These are phyloP conservation scores for Yamadazyma spencermartinsiae DNA, from an alignment of 1,139 yeast genomes.

Conservation along the genomic window DNA sequence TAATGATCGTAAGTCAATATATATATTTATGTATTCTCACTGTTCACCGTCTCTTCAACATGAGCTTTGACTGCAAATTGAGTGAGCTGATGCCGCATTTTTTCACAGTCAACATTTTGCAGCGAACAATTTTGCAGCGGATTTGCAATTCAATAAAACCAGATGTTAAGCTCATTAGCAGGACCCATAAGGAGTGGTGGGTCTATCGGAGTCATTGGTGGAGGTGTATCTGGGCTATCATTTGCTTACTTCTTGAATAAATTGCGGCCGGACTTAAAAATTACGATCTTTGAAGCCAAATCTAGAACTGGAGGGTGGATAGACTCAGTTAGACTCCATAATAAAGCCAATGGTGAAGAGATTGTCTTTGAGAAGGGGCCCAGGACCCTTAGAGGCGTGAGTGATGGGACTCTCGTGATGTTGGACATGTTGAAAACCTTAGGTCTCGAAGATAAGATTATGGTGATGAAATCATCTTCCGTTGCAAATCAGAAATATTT, in stretches of 20 bases:
- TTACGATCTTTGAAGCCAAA: constrained; percentile 61
- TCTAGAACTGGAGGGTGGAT: constrained; percentile 79
- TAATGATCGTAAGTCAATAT: no score
- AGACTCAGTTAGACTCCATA: constrained; percentile 38
- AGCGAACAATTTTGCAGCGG: no score
- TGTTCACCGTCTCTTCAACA: no score
- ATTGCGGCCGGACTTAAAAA: constrained; percentile 67
- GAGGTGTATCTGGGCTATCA: constrained; percentile 85
- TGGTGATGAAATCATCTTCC: constrained; percentile 49
- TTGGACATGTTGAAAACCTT: constrained; percentile 56
- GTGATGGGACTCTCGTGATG: constrained; percentile 62
- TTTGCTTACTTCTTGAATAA: constrained; percentile 71
- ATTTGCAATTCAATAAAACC: constrained; percentile 9
- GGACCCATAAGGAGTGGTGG: constrained; percentile 21
- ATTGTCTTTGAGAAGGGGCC: constrained; percentile 70
- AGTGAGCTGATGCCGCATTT: neutral
- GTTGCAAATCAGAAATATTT: constrained; percentile 65
- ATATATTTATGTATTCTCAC: no score
- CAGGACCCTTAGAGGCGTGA: constrained; percentile 68
- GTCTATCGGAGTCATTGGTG: constrained; percentile 71
- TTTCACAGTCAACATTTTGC: no score
- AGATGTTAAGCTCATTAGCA: neutral
- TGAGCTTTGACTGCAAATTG: no score
- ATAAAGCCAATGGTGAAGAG: constrained; percentile 10
- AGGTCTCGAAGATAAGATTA: constrained; percentile 41